Base-by-base conservation (phyloP, 176 grass and related monocot genomes). In the Carex myosuroides region DNA sequence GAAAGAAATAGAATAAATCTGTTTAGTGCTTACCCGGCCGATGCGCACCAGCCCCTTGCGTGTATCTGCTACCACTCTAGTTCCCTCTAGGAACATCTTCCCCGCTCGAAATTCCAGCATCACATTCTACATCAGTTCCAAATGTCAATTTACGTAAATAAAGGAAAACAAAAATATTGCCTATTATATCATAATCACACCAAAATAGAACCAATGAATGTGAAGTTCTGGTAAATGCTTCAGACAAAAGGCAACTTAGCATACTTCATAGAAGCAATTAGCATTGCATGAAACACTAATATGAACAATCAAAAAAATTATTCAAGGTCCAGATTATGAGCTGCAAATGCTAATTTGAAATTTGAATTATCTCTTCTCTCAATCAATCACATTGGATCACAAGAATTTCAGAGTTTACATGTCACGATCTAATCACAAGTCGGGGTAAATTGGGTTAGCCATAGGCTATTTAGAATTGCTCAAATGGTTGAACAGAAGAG, bases 101-200 rank as follows among this genome's bases (percentile, higher is more conserved):
- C 96, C 96, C 59, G 96, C 96, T 85, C 89, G 93, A 81, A 99
- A 99, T 81, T 99, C 96, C 79, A 94, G 89, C 89, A 95, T 92
- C 76, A 95, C 50, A 80, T 95, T 88, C 96, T 99, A 68, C 62
- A 57, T 9, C 52, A 29, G 17, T 14, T 48, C 2, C 10, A 74
- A 52, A 50, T 78, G 21, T 57, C 24, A 18, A 78, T 78, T 56
- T 78, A 30, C 56, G 30, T 6, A 70, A 76, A 29, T 3, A 54
- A 53, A 54, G 46, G 12, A 3, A 26, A 16, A 76, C 8, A 29
- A 16, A 24, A 55, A 56, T 62, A 55, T 77, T 4, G 22, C 2
- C 48, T 33, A 35, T 14, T 32, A 29, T 56, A 56, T 30, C 13
- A 17, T 71, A 33, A 74, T 53, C 70, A 74, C 20, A 29, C 44